Evolutionary conservation across 1,284 basidiomycete genomes (phyloP).

Genomic region (Moesziomyces parantarcticus): DNA sequence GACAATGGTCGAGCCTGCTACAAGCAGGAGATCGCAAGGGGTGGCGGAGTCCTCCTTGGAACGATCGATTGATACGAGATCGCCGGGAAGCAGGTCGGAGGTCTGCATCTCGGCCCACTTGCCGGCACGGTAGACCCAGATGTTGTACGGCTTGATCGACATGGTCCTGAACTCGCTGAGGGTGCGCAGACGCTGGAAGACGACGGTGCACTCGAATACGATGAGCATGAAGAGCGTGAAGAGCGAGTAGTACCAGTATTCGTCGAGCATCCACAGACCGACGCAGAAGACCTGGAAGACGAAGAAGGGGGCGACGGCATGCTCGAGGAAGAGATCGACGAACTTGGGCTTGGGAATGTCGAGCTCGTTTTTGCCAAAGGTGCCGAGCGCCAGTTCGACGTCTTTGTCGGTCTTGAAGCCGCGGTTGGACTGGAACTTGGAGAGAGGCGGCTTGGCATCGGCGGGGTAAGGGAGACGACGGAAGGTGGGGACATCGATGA

Average conservation of each 20-base stretch:
- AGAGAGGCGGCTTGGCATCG: slow-evolving; percentile 78
- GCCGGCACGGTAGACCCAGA: slow-evolving; percentile 61
- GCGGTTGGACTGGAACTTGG: slow-evolving; percentile 75
- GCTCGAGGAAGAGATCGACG: slow-evolving; percentile 65
- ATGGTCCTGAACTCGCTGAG: slow-evolving; percentile 68
- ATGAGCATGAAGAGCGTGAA: slow-evolving; percentile 67
- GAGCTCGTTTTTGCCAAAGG: slow-evolving; percentile 64
- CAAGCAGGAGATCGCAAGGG: slow-evolving; percentile 62
- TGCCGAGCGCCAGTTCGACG: slow-evolving; percentile 58
- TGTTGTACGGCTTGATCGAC: slow-evolving; percentile 66
- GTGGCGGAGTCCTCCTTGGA: slow-evolving; percentile 66
- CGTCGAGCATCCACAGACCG: slow-evolving; percentile 67
- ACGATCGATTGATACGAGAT: slow-evolving; percentile 64
- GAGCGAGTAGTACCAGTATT: slow-evolving; percentile 67
- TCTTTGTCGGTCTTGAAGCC: slow-evolving; percentile 69
- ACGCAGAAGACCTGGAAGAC: slow-evolving; percentile 68
- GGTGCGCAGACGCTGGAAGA: slow-evolving; percentile 65
- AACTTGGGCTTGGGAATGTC: slow-evolving; percentile 66
- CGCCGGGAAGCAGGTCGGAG: slow-evolving; percentile 63
- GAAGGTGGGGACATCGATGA: slow-evolving; percentile 75
- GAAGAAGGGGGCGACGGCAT: slow-evolving; percentile 67
- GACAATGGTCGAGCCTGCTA: slow-evolving; percentile 62
- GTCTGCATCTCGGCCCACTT: slow-evolving; percentile 61
- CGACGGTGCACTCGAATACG: slow-evolving; percentile 67
- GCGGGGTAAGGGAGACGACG: slow-evolving; percentile 89